A percentile compares a stretch with the other conserved stretches of the same genome.
Evolutionary conservation across 352 stramenopile species (phyloP).

Genomic region (Aphanomyces astaci): DNA sequence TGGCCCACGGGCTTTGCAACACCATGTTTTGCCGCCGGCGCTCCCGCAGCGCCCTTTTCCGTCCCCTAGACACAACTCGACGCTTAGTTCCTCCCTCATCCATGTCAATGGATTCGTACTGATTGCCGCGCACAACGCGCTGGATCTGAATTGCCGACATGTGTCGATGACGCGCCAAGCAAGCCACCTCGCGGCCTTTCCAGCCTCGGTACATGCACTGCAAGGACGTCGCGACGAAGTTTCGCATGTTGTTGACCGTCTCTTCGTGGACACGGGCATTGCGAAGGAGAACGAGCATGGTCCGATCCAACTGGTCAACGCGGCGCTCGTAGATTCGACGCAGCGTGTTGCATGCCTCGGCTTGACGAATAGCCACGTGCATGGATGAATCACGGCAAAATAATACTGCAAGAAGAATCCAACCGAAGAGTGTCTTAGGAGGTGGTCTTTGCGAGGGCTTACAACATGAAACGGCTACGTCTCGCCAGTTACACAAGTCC

Average conservation of each 20-base stretch:
- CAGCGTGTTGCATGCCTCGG: neutral
- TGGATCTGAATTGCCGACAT: slow-evolving; percentile 50
- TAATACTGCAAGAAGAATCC: neutral
- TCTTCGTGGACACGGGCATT: slow-evolving; percentile 45
- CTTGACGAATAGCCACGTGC: neutral
- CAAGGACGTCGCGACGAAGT: slow-evolving; percentile 61
- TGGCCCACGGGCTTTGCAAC: slow-evolving; percentile 50
- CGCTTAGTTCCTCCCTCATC: no score
- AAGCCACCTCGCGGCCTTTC: slow-evolving; percentile 38
- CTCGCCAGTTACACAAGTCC: no score
- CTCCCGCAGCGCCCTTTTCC: slow-evolving; percentile 32
- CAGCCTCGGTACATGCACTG: slow-evolving; percentile 59
- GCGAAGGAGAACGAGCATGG: neutral
- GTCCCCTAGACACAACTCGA: slow-evolving; percentile 6
- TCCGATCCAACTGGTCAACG: neutral
- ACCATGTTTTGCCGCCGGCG: slow-evolving; percentile 39
- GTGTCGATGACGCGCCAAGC: slow-evolving; percentile 32
- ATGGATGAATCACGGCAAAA: neutral
- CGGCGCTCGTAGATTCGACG: slow-evolving; percentile 18
- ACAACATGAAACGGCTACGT: no score
- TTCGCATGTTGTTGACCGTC: slow-evolving; percentile 61
- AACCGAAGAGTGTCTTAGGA: no score
- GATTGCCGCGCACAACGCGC: slow-evolving; percentile 42
- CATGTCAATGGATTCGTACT: no score
- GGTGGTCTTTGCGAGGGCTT: no score